Evolutionary conservation across 2,329 filamentous ascomycete species (phyloP), one percentile per base, ranked within the genome.

Genomic region (Coccinonectria pachysandricola): DNA sequence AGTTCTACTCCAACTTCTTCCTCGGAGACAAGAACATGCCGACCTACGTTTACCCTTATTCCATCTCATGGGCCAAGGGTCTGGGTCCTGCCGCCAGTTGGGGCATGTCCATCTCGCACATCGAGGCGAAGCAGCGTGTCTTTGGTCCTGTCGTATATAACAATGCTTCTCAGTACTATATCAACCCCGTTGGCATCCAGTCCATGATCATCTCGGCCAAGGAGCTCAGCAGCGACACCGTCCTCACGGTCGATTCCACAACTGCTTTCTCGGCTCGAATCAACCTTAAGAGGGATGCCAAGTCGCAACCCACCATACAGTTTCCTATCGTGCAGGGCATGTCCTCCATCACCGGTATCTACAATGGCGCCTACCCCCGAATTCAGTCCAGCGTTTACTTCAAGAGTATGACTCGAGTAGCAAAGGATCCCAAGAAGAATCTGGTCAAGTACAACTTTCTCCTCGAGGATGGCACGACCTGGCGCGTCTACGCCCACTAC

Each of bases 301-400:
- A 60, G 3, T 64, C 67, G 6, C 51, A 62, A 2, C 69, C 79
- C 1, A 62, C 68, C 2, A 67, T 96, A 12, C 78, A 72, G 0
- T 85, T 93, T 38, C 86, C 87, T 0, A 49, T 95, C 6, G 75
- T 93, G 0, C 88, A 96, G 48, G 91, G 91, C 8, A 91, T 92
- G 75, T 79, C 74, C 0, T 93, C 86, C 43, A 64, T 94, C 11
- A 95, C 87, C 4, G 87, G 67, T 1, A 53, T 80, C 11, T 96
- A 87, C 54, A 65, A 64, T 28, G 73, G 75, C 15, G 65, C 74
- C 0, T 76, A 73, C 6, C 88, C 88, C 1, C 48, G 77, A 4
- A 65, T 96, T 21, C 75, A 87, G 41, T 79, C 77, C 12, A 75
- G 74, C 1, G 69, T 91, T 2, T 79, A 78, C 34, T 92, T 88